Conservation (phyloP, 1,284 basidiomycete species). For the Malassezia obtusa region DNA sequence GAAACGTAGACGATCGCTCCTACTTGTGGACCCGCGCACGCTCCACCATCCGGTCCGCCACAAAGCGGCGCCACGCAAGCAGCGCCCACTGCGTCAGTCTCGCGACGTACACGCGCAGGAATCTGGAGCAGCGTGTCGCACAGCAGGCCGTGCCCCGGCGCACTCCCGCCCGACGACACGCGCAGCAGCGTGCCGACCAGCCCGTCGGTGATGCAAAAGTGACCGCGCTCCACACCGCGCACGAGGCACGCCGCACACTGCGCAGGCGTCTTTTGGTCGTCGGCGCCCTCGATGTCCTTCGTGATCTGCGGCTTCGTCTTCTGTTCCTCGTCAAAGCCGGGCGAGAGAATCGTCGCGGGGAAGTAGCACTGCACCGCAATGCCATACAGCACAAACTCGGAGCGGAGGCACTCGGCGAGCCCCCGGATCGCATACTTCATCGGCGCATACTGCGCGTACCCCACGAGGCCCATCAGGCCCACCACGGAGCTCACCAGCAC, state of each 20-base stretch:
- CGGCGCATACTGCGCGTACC: slow-evolving; percentile 75
- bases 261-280: slow-evolving; percentile 61
- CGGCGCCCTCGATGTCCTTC: slow-evolving; percentile 69
- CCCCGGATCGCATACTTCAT: slow-evolving; percentile 82
- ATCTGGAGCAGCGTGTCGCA: slow-evolving; percentile 21
- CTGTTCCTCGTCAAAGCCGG: slow-evolving; percentile 71
- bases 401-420: slow-evolving; percentile 73
- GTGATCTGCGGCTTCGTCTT: slow-evolving; percentile 70
- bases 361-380: slow-evolving; percentile 77
- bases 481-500: slow-evolving; percentile 73
- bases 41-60: slow-evolving; percentile 21
- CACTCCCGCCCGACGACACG: slow-evolving; percentile 26
- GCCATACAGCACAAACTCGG: slow-evolving; percentile 68
- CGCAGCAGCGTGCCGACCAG: slow-evolving; percentile 36
- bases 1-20: neutral
- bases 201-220: slow-evolving; percentile 43
- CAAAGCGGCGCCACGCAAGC: slow-evolving; percentile 33
- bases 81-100: slow-evolving; percentile 17
- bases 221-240: slow-evolving; percentile 30
- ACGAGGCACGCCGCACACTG: slow-evolving; percentile 59
- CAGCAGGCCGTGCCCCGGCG: slow-evolving; percentile 28
- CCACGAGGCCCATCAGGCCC: slow-evolving; percentile 69
- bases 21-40: neutral
- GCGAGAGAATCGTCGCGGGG: slow-evolving; percentile 72
- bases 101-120: neutral